phyloP scores from a whole-genome alignment of 768 basidiomycete species.

The Leccinum disarticulatum region DNA sequence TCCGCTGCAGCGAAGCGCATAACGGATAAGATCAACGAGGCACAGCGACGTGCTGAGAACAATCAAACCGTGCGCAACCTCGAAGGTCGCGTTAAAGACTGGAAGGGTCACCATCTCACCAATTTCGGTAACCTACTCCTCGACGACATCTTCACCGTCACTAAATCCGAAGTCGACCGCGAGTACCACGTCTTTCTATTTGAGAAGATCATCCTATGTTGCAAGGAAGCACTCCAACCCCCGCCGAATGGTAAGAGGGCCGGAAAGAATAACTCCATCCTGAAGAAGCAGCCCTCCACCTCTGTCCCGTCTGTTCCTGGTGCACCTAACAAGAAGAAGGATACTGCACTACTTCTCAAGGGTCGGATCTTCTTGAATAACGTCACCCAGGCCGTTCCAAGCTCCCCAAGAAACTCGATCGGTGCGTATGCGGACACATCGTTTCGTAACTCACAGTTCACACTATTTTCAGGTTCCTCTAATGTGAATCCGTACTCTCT shows the following conservation, averaged over 20 bases:
- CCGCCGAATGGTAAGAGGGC: conserved; percentile 64
- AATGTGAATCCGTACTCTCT: conserved; percentile 69
- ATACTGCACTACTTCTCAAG: conserved; percentile 83
- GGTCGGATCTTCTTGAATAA: conserved; percentile 98
- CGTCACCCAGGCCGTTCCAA: conserved; percentile 77
- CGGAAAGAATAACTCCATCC: conserved; percentile 82
- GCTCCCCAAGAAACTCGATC: conserved; percentile 52
- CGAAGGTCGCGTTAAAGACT: conserved; percentile 87
- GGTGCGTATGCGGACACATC: conserved; percentile 46
- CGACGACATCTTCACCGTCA: conserved; percentile 94
- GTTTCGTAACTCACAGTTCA: conserved; percentile 4
- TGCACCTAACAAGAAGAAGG: conserved; percentile 67
- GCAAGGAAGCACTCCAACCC: conserved; percentile 80
- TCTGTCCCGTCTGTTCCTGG: conserved; percentile 48
- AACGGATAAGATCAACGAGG: conserved; percentile 94
- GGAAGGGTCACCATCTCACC: conserved; percentile 96
- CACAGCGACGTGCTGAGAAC: conserved; percentile 89
- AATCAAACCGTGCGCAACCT: conserved; percentile 86
- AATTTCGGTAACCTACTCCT: conserved; percentile 94
- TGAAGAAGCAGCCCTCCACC: conserved; percentile 74
- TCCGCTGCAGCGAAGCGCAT: conserved; percentile 88
- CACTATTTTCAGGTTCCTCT: conserved; percentile 40
- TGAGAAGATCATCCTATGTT: conserved; percentile 98
- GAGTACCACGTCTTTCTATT: conserved; percentile 99
- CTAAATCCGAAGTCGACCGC: conserved; percentile 93